Percentiles rank a stretch among this genome's conserved stretches.
Conservation (phyloP, 2,329 filamentous ascomycete genomes). For the Magnaporthiopsis incrustans region DNA sequence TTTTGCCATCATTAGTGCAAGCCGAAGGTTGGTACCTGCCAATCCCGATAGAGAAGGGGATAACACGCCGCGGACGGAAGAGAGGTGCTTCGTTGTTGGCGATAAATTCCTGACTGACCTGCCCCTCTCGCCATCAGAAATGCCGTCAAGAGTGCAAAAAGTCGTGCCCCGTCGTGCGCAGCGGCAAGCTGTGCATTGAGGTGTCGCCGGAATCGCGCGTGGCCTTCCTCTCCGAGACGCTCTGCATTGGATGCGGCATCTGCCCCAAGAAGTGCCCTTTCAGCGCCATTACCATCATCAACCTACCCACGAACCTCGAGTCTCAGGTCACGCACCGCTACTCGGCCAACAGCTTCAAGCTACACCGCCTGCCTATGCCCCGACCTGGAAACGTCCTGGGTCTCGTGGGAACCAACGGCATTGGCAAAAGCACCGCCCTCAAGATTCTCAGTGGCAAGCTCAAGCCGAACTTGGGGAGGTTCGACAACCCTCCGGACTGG, state of each 20-base stretch:
- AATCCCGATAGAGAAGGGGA: neutral
- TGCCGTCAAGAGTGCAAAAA: slow-evolving; percentile 99
- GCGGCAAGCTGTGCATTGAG: slow-evolving; percentile 86
- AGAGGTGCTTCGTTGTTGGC: neutral
- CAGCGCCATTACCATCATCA: slow-evolving; percentile 99
- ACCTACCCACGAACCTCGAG: slow-evolving; percentile 97
- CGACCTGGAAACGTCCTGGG: slow-evolving; percentile 91
- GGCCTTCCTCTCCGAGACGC: slow-evolving; percentile 89
- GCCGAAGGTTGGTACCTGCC: slow-evolving; percentile 56
- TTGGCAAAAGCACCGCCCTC: slow-evolving; percentile 98
- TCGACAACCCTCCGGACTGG: slow-evolving; percentile 97
- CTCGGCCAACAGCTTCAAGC: slow-evolving; percentile 99
- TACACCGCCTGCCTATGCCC: slow-evolving; percentile 92
- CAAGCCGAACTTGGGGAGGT: slow-evolving; percentile 93
- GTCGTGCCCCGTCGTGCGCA: slow-evolving; percentile 93
- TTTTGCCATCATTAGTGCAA: slow-evolving; percentile 55
- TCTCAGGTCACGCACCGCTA: slow-evolving; percentile 97
- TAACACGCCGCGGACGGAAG: neutral
- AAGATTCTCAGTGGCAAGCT: slow-evolving; percentile 98
- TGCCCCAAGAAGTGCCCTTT: slow-evolving; percentile 99
- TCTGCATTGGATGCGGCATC: slow-evolving; percentile 98
- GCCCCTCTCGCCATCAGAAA: slow-evolving; percentile 53
- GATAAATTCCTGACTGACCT: neutral
- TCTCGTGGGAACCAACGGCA: slow-evolving; percentile 98
- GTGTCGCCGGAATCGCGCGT: slow-evolving; percentile 83